Evolutionary conservation across 768 basidiomycete species (phyloP).

Genomic region (Hortiboletus campestris): DNA sequence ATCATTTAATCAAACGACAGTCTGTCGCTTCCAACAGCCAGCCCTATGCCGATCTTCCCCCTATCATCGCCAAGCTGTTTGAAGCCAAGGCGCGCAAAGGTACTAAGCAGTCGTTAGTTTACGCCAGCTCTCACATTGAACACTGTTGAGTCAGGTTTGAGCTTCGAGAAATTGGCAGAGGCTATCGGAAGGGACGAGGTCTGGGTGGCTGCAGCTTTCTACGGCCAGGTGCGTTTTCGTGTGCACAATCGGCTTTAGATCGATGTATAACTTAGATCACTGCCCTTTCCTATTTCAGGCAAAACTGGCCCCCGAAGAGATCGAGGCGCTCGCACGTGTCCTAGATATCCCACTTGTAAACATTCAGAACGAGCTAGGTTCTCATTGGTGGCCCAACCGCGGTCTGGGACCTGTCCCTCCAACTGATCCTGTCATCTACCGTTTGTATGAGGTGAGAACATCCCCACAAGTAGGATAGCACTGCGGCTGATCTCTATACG

Average conservation of each 20-base stretch:
- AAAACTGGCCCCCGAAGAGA: conserved; percentile 61
- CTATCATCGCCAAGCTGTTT: conserved; percentile 49
- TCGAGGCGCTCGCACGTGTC: conserved; percentile 47
- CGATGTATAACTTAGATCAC: not conserved
- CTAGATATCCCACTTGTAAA: conserved; percentile 46
- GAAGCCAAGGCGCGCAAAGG: conserved; percentile 70
- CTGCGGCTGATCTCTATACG: not conserved
- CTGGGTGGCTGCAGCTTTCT: conserved; percentile 81
- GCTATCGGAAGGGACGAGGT: conserved; percentile 71
- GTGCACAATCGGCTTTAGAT: not conserved
- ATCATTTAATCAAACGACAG: conserved; percentile 23
- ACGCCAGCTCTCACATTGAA: not conserved
- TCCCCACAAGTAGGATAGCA: not conserved
- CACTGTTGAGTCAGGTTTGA: conserved; percentile 48
- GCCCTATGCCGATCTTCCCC: conserved; percentile 52
- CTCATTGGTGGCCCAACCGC: conserved; percentile 75
- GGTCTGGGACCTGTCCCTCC: conserved; percentile 67
- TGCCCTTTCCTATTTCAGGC: conserved; percentile 43
- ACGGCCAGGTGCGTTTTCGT: conserved; percentile 58
- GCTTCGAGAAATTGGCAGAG: conserved; percentile 68
- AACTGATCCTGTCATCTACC: conserved; percentile 77
- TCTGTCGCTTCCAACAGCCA: conserved; percentile 40
- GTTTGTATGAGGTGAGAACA: conserved; percentile 66
- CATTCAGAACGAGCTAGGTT: conserved; percentile 49
- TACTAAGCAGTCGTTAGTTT: conserved; percentile 13